Percentiles rank a stretch among this genome's conserved stretches.
Evolutionary conservation across 768 basidiomycete species (phyloP).

Genomic region (Coprinellus aureogranulatus): DNA sequence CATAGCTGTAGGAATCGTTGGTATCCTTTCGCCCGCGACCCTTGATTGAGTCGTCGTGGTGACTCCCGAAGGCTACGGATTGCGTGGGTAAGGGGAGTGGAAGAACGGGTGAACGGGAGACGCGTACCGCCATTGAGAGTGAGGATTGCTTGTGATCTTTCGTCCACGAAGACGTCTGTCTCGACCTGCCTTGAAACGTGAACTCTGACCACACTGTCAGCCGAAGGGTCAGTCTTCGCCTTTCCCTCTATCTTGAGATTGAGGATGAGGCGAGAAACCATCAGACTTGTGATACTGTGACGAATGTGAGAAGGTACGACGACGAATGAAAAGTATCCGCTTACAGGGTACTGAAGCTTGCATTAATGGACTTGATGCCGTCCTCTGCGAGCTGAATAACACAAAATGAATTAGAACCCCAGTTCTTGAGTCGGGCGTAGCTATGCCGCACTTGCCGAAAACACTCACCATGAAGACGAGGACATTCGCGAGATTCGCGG

Average conservation of each 20-base stretch:
- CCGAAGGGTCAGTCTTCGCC: background rate
- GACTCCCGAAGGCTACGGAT: too few relatives aligned
- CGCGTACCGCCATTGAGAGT: too few relatives aligned
- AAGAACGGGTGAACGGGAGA: too few relatives aligned
- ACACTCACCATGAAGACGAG: slow-evolving; percentile 27
- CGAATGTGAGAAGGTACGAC: background rate
- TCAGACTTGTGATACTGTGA: slow-evolving; percentile 30
- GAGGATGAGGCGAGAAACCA: slow-evolving; percentile 36
- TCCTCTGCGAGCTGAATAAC: slow-evolving; percentile 16
- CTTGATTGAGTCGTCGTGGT: too few relatives aligned
- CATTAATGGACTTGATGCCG: slow-evolving; percentile 35
- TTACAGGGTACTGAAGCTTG: slow-evolving; percentile 37
- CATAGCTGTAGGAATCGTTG: background rate
- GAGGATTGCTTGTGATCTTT: too few relatives aligned
- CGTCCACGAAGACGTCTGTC: too few relatives aligned
- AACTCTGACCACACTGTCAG: background rate
- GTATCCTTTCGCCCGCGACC: too few relatives aligned
- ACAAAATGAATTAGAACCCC: background rate
- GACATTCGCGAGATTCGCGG: slow-evolving; percentile 29
- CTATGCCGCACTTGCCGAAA: background rate
- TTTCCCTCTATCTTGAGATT: slow-evolving; percentile 19
- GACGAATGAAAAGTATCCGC: slow-evolving; percentile 1
- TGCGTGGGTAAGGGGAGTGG: too few relatives aligned
- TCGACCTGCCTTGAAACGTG: background rate
- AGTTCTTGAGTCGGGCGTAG: background rate